Conservation (phyloP, 352 stramenopile species). For the Phytophthora brassicae region DNA sequence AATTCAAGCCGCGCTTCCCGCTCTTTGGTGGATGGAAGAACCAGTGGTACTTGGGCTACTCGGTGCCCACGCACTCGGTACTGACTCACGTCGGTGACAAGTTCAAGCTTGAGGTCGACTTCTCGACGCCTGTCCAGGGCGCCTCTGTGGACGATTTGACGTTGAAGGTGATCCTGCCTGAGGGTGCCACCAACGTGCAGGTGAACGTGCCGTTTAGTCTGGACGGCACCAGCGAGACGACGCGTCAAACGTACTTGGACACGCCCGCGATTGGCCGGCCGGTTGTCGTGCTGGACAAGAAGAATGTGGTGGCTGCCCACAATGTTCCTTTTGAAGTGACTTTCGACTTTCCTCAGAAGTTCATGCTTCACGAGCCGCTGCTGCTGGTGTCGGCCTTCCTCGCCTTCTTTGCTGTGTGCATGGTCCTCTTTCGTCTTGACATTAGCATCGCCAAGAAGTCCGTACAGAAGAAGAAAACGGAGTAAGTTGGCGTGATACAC, state of each 20-base stretch:
- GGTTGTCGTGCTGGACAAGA: conserved; percentile 81
- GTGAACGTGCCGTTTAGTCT: conserved; percentile 76
- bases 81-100: conserved; percentile 59
- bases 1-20: conserved; percentile 85
- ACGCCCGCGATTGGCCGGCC: conserved; percentile 74
- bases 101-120: conserved; percentile 87
- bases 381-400: conserved; percentile 86
- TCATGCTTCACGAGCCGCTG: conserved; percentile 88
- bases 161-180: conserved; percentile 87
- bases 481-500: conserved; percentile 44
- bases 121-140: conserved; percentile 80
- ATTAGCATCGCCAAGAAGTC: conserved; percentile 62
- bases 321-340: conserved; percentile 87
- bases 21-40: conserved; percentile 90
- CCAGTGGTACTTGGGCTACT: conserved; percentile 90
- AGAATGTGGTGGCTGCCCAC: conserved; percentile 83
- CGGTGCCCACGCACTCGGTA: conserved; percentile 79
- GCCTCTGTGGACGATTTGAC: conserved; percentile 84
- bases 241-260: conserved; percentile 86
- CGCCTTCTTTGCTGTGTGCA: conserved; percentile 84
- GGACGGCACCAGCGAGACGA: conserved; percentile 54
- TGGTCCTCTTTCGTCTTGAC: conserved; percentile 83
- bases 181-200: conserved; percentile 80
- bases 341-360: conserved; percentile 78
- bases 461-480: conserved; percentile 63